These are phyloP conservation scores for Ustilago curta DNA, from an alignment of 1,284 basidiomycete species.

Conservation along the genomic window DNA sequence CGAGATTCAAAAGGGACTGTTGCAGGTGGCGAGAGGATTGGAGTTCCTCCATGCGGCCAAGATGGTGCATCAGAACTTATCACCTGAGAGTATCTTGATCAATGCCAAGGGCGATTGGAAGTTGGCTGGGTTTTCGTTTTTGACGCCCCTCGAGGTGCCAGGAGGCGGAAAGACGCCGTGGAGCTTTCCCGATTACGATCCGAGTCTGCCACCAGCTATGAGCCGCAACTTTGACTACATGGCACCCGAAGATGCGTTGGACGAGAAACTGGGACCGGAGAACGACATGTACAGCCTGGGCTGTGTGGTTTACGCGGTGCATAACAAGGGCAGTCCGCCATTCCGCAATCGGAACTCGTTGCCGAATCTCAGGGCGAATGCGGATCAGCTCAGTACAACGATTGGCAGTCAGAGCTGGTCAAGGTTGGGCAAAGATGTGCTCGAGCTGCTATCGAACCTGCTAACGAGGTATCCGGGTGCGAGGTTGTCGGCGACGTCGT, in stretches of 20 bases:
- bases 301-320: conserved; percentile 81
- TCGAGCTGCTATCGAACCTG: conserved; percentile 56
- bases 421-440: conserved; percentile 56
- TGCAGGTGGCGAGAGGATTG: conserved; percentile 92
- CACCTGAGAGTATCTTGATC: conserved; percentile 73
- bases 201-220: conserved; percentile 80
- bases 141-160: conserved; percentile 79
- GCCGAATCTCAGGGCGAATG: conserved; percentile 81
- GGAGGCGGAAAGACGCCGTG: conserved; percentile 79
- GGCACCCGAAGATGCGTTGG: conserved; percentile 95
- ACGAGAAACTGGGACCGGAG: conserved; percentile 82
- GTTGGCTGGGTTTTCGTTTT: conserved; percentile 85
- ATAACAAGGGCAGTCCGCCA: conserved; percentile 87
- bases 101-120: conserved; percentile 93
- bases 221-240: conserved; percentile 92
- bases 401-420: conserved; percentile 53
- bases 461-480: conserved; percentile 78
- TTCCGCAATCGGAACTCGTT: conserved; percentile 89
- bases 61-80: conserved; percentile 90
- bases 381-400: conserved; percentile 71
- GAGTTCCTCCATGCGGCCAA: conserved; percentile 91
- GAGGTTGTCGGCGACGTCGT: conserved; percentile 80
- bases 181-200: conserved; percentile 89
- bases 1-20: conserved; percentile 94
- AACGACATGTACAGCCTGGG: conserved; percentile 97